A percentile compares a stretch with the other conserved stretches of the same genome.
Evolutionary conservation across 345 rosid species (phyloP).

Genomic region (Salix suchowensis): DNA sequence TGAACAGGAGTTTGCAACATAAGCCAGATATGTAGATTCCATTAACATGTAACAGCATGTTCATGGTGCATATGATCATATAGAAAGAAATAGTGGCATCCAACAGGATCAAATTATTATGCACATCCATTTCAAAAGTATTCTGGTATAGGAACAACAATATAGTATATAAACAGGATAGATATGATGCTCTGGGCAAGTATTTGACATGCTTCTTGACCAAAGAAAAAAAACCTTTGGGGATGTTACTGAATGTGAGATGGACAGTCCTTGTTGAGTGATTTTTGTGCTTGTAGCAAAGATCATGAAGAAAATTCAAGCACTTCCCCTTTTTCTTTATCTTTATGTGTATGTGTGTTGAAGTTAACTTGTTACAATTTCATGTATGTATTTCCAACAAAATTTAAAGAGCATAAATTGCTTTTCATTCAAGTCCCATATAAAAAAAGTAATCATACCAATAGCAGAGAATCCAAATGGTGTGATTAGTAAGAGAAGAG

Average conservation of each 20-base stretch:
- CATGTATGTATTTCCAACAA: not conserved
- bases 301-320: not conserved
- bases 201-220: too few species aligned
- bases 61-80: not conserved
- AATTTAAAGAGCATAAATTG: not conserved
- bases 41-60: not conserved
- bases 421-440: not conserved
- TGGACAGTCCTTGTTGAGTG: not conserved
- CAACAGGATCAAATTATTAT: not conserved
- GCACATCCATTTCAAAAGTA: not conserved
- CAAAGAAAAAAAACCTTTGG: not conserved
- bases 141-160: not conserved
- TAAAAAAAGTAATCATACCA: not conserved
- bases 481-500: not conserved
- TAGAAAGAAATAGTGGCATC: not conserved
- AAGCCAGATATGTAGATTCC: slow-evolving; percentile 4
- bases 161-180: not conserved
- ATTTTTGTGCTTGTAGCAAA: not conserved
- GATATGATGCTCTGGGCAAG: not conserved
- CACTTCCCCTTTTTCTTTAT: not conserved
- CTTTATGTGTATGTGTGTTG: not conserved
- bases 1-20: slow-evolving; percentile 1
- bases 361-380: not conserved
- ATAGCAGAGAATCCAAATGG: not conserved
- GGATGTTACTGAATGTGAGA: not conserved